Evolutionary conservation across 495 filamentous ascomycete genomes (phyloP), one percentile per base, ranked within the genome.

Genomic region (Penicillium cataractarum): DNA sequence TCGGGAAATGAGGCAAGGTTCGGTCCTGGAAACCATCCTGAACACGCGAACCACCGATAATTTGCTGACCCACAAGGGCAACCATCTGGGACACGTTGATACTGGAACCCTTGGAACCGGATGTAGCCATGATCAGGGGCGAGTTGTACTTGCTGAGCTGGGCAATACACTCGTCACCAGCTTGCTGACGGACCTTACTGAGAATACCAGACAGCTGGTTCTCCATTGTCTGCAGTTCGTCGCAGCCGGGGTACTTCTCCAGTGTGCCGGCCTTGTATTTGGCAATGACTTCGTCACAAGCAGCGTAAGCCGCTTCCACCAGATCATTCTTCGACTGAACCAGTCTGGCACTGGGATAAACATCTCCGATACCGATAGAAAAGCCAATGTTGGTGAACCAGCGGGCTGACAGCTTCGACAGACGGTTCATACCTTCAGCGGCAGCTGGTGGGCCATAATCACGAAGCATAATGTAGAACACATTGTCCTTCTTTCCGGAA

Each of bases 11-110:
- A 35, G 96, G 96, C 21, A 98, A 76, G 40, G 88, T 97, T 62
- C 95, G 87, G 75, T 98, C 92, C 70, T 98, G 92, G 80, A 99
- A 99, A 22, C 95, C 95, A 77, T 98, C 92, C 40, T 90, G 85
- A 24, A 99, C 95, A 87, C 95, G 94, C 67, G 90, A 87, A 55
- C 92, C 92, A 40, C 88, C 88, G 69, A 99, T 98, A 83, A 97
- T 97, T 69, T 99, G 95, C 74, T 99, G 95, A 61, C 95, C 95
- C 65, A 99, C 95, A 64, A 92, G 89, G 35, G 96, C 93, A 73
- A 98, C 89, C 95, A 99, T 99, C 80, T 99, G 95, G 26, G 96
- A 94, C 52, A 99, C 95, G 80, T 99, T 99, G 83, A 98, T 97
- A 70, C 89, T 89, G 2, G 92, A 97, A 69, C 95, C 89, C 76